Percentiles rank a stretch among this genome's conserved stretches.
phyloP scores from a whole-genome alignment of 345 rosid genomes.

The Syzygium jambos region DNA sequence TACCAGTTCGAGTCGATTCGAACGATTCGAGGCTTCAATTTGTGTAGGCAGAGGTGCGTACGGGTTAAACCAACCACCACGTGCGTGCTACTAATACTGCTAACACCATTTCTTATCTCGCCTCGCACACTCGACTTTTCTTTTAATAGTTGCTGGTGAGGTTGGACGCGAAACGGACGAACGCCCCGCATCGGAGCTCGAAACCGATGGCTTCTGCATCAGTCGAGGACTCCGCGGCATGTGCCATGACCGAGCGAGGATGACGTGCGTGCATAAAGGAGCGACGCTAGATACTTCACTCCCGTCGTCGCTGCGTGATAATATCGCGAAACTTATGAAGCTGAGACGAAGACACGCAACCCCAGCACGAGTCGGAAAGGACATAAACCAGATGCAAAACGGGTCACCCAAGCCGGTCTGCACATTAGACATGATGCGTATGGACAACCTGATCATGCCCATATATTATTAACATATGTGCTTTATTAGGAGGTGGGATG shows the following conservation, averaged over 20 bases:
- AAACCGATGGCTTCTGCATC: neutral
- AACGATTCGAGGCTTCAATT: neutral
- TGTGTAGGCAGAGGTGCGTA: neutral
- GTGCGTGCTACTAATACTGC: neutral
- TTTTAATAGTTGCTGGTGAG: neutral
- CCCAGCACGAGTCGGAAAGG: neutral
- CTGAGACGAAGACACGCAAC: neutral
- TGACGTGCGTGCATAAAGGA: neutral
- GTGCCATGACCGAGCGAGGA: neutral
- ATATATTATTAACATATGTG: neutral
- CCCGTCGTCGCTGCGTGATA: neutral
- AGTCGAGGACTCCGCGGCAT: neutral
- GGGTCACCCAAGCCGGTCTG: neutral
- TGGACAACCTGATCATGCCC: neutral
- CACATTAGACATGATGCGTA: neutral
- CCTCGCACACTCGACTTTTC: neutral
- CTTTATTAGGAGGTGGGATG: neutral
- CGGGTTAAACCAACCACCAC: neutral
- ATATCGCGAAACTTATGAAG: neutral
- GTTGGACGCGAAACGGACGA: neutral
- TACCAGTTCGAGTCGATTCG: neutral
- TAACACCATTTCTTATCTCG: neutral
- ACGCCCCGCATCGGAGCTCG: neutral
- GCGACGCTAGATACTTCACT: neutral
- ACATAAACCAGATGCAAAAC: neutral